These are phyloP conservation scores for Tetrapisispora pingtungensis DNA, from an alignment of 805 yeast genomes.

Conservation along the genomic window DNA sequence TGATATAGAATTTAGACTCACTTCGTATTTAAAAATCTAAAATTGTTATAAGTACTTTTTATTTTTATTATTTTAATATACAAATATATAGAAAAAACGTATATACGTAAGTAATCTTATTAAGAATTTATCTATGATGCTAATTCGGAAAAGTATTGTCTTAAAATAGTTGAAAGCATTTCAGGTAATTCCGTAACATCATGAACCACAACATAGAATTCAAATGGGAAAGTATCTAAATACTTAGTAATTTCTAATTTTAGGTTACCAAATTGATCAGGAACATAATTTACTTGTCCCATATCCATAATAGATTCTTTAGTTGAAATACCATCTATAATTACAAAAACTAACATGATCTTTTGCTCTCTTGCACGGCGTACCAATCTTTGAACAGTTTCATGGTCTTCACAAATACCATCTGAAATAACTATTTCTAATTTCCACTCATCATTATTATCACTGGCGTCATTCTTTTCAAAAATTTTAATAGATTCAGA, in stretches of 20 bases:
- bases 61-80: no score
- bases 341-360: conserved; percentile 89
- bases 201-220: conserved; percentile 88
- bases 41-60: no score
- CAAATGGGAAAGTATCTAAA: conserved; percentile 92
- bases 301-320: conserved; percentile 85
- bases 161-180: conserved; percentile 76
- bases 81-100: no score
- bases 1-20: no score
- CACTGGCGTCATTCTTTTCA: conserved; percentile 44
- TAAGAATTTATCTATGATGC: conserved; percentile 33
- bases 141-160: conserved; percentile 82
- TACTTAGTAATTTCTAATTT: conserved; percentile 71
- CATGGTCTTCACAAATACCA: conserved; percentile 96
- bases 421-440: conserved; percentile 87
- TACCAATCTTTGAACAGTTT: conserved; percentile 67
- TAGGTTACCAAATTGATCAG: conserved; percentile 60
- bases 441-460: conserved; percentile 75
- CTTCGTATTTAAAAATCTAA: no score
- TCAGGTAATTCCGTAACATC: conserved; percentile 84
- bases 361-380: conserved; percentile 86
- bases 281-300: conserved; percentile 82
- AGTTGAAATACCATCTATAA: conserved; percentile 80
- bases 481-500: conserved; percentile 64
- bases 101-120: no score